Conservation (phyloP, 169 alveolate genomes). For the Plasmodium billcollinsi region DNA sequence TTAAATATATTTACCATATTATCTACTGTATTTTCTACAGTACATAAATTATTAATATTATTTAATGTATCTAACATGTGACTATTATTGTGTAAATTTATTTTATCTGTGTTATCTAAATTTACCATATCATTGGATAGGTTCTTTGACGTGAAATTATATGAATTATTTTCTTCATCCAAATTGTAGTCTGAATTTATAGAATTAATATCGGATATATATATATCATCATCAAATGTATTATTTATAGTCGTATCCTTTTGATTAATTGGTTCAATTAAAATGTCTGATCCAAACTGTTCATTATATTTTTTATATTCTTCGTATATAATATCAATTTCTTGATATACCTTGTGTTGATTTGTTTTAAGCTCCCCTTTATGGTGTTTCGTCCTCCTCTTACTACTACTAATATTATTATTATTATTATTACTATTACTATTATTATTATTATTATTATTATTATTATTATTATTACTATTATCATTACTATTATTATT, state of each 20-base stretch:
- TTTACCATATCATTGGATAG: no score
- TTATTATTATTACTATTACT: background rate
- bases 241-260: background rate
- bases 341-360: background rate
- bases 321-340: slow-evolving; percentile 23
- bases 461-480: background rate
- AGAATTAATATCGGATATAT: slow-evolving; percentile 22
- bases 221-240: background rate
- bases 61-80: background rate
- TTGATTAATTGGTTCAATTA: background rate
- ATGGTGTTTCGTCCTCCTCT: background rate
- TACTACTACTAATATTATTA: background rate
- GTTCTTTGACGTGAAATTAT: background rate
- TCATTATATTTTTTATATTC: slow-evolving; percentile 24
- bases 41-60: background rate
- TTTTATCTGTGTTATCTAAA: no score
- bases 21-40: background rate
- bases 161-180: background rate
- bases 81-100: no score
- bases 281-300: background rate
- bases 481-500: background rate
- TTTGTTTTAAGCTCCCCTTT: background rate
- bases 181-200: slow-evolving; percentile 9
- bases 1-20: background rate
- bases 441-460: background rate